Conservation (phyloP, 345 rosid species). For the Euphorbia tirucalli region DNA sequence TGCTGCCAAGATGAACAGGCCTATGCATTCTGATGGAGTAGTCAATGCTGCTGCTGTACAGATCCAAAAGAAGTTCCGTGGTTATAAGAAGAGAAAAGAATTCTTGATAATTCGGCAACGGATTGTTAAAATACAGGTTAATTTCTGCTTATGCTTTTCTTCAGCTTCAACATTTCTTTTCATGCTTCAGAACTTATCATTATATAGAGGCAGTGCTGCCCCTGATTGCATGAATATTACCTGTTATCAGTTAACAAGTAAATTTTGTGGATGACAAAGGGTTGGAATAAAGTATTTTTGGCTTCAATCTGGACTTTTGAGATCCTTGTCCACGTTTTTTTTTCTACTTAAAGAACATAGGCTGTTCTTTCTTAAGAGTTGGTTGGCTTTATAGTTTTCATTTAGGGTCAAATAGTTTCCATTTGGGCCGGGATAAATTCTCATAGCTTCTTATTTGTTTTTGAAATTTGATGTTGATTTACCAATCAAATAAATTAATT, state of each 20-base stretch:
- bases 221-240: background rate
- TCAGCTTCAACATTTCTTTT: background rate
- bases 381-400: background rate
- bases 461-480: background rate
- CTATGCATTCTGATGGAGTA: constrained; percentile 39
- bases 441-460: background rate
- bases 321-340: background rate
- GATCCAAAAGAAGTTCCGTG: constrained; percentile 86
- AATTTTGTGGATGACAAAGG: background rate
- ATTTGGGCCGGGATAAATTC: background rate
- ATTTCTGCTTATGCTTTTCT: constrained; percentile 13
- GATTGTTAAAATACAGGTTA: constrained; percentile 88
- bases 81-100: constrained; percentile 87
- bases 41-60: constrained; percentile 71
- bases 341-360: background rate
- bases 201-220: background rate
- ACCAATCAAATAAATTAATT: background rate
- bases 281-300: background rate
- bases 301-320: background rate
- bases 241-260: too few relatives aligned
- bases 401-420: background rate
- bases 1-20: constrained; percentile 44
- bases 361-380: too few relatives aligned
- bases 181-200: too few relatives aligned
- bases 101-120: constrained; percentile 75